Percentiles rank a stretch among this genome's conserved stretches.
These are phyloP conservation scores for Tephrocybe sp. DNA, from an alignment of 768 basidiomycete species.

Conservation along the genomic window DNA sequence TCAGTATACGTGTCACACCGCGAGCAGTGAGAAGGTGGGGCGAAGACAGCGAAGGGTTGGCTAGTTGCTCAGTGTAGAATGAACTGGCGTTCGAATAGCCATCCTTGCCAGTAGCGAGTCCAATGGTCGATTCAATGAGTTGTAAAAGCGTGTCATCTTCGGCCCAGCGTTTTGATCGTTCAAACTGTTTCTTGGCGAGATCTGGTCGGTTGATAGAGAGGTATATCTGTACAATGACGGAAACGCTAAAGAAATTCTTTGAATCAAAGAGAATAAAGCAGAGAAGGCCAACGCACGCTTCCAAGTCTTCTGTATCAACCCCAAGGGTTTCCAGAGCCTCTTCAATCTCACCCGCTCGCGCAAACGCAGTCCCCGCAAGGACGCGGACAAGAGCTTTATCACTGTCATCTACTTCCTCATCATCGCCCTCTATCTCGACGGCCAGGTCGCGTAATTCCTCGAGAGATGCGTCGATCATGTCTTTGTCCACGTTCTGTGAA, in stretches of 20 bases:
- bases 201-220: slow-evolving; percentile 88
- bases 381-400: slow-evolving; percentile 78
- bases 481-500: slow-evolving; percentile 43
- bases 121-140: slow-evolving; percentile 82
- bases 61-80: slow-evolving; percentile 84
- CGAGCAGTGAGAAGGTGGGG: slow-evolving; percentile 77
- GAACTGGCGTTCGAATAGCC: slow-evolving; percentile 52
- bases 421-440: slow-evolving; percentile 84
- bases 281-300: slow-evolving; percentile 70
- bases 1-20: slow-evolving; percentile 75
- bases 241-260: slow-evolving; percentile 54
- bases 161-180: slow-evolving; percentile 79
- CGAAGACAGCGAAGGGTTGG: slow-evolving; percentile 75
- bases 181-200: slow-evolving; percentile 84
- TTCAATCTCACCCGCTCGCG: slow-evolving; percentile 81
- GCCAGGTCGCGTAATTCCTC: slow-evolving; percentile 85
- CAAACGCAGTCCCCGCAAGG: slow-evolving; percentile 85
- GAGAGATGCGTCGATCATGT: slow-evolving; percentile 58
- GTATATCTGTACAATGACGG: slow-evolving; percentile 82
- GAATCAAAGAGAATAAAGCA: neutral
- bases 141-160: slow-evolving; percentile 91
- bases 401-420: slow-evolving; percentile 60
- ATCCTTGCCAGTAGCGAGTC: slow-evolving; percentile 74
- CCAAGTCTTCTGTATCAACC: slow-evolving; percentile 73
- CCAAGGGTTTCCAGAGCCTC: slow-evolving; percentile 91